Conservation (phyloP, 805 yeast genomes). For the Zygosaccharomyces siamensis region DNA sequence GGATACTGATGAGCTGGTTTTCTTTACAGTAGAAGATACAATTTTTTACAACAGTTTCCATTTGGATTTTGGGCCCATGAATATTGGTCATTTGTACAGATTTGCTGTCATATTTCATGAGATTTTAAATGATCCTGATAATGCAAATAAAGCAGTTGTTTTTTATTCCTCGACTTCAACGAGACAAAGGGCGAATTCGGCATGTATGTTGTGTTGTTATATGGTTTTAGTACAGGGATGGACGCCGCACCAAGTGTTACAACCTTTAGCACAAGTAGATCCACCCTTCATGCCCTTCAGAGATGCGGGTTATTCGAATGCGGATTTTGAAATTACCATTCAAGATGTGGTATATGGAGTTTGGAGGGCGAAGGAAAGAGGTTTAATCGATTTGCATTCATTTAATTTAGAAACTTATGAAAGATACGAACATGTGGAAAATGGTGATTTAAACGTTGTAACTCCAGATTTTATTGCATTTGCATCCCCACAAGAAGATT, state of each 20-base stretch:
- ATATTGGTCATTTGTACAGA: slow-evolving; percentile 86
- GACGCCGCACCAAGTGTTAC: slow-evolving; percentile 97
- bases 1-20: slow-evolving; percentile 70
- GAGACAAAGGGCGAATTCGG: slow-evolving; percentile 84
- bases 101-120: slow-evolving; percentile 94
- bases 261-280: slow-evolving; percentile 85
- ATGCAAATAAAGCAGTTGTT: slow-evolving; percentile 84
- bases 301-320: slow-evolving; percentile 95
- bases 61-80: slow-evolving; percentile 93
- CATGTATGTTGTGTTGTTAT: slow-evolving; percentile 88
- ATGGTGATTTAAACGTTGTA: slow-evolving; percentile 89
- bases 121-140: slow-evolving; percentile 76
- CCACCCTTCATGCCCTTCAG: slow-evolving; percentile 94
- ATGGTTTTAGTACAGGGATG: slow-evolving; percentile 93
- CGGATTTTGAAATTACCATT: slow-evolving; percentile 88
- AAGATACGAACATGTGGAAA: slow-evolving; percentile 90
- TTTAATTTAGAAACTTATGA: slow-evolving; percentile 94
- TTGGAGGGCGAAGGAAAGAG: slow-evolving; percentile 95
- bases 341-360: slow-evolving; percentile 95
- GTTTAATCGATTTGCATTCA: slow-evolving; percentile 76
- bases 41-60: slow-evolving; percentile 93
- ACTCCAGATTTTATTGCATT: slow-evolving; percentile 95
- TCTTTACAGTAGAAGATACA: slow-evolving; percentile 88
- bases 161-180: slow-evolving; percentile 82
- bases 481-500: slow-evolving; percentile 87